Base-by-base conservation (phyloP, 805 yeast species). In the Spathaspora girioi region DNA sequence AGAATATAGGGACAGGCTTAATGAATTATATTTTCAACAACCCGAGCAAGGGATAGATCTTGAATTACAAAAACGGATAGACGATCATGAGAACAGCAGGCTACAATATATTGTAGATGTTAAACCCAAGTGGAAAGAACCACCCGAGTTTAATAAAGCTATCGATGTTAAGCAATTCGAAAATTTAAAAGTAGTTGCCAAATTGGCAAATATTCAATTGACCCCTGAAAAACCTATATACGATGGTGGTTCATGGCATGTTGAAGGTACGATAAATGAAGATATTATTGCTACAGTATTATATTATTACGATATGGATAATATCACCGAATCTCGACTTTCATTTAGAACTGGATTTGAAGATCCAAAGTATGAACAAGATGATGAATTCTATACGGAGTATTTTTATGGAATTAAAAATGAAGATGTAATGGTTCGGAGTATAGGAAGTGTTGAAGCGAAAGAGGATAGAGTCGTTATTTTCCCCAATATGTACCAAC, bases 241-340 rank as follows among this genome's bases (percentile, higher is more conserved):
- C 47, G 50, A 55, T 2, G 78, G 79, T 2, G 77, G 78, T 1
- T 54, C 71, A 2, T 74, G 78, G 78, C 78, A 73, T 50, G 66
- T 73, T 1, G 78, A 74, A 56, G 79, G 78, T 1, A 62, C 72
- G 6, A 63, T 65, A 20, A 69, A 69, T 53, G 79, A 74, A 54
- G 69, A 70, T 50, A 73, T 74, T 43, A 68, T 74, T 6, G 77
- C 77, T 1, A 71, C 77, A 1, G 61, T 67, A 3, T 56, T 74
- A 35, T 74, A 71, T 56, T 74, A 74, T 54, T 73, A 71, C 49
- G 77, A 74, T 46, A 50, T 59, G 23, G 71, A 69, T 15, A 74
- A 74, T 54, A 70, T 74, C 43, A 54, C 66, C 1, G 71, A 66
- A 29, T 68, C 75, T 1, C 57, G 51, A 17, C 54, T 74, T 10